These are phyloP conservation scores for Gomphus sp. DNA, from an alignment of 1,284 basidiomycete species.

Conservation along the genomic window DNA sequence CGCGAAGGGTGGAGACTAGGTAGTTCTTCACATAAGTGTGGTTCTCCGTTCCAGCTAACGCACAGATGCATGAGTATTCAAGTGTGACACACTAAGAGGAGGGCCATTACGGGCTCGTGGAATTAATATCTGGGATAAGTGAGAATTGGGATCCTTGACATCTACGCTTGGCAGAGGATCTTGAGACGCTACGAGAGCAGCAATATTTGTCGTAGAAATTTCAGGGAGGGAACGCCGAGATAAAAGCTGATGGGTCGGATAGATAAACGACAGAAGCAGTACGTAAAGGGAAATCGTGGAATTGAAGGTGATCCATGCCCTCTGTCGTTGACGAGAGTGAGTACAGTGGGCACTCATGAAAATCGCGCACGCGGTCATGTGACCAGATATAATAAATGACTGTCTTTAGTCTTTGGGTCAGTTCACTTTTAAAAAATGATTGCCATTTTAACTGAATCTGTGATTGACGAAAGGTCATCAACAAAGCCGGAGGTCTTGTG, in stretches of 20 bases:
- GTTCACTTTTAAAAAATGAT: slow-evolving; percentile 9
- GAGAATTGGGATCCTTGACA: slow-evolving; percentile 53
- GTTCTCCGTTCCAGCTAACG: slow-evolving; percentile 59
- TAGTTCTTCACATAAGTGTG: slow-evolving; percentile 75
- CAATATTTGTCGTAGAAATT: slow-evolving; percentile 44
- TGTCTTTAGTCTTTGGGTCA: slow-evolving; percentile 76
- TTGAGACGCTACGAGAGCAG: slow-evolving; percentile 38
- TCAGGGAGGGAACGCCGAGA: slow-evolving; percentile 34
- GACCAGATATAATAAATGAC: slow-evolving; percentile 36
- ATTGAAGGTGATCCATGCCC: neutral
- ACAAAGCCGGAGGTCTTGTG: slow-evolving; percentile 96
- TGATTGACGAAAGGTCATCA: slow-evolving; percentile 71
- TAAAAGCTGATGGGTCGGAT: slow-evolving; percentile 17
- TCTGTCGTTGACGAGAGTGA: neutral
- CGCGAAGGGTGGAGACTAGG: slow-evolving; percentile 58
- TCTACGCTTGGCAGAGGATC: slow-evolving; percentile 64
- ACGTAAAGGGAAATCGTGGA: neutral
- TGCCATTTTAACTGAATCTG: neutral
- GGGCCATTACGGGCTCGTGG: slow-evolving; percentile 62
- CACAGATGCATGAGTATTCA: neutral
- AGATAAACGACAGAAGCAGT: neutral
- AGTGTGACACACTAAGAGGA: slow-evolving; percentile 11
- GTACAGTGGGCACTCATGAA: neutral
- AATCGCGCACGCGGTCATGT: neutral
- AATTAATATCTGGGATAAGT: slow-evolving; percentile 74